Evolutionary conservation across 371 early-diverging fungal species (phyloP).

Genomic region (Mortierella sp.): DNA sequence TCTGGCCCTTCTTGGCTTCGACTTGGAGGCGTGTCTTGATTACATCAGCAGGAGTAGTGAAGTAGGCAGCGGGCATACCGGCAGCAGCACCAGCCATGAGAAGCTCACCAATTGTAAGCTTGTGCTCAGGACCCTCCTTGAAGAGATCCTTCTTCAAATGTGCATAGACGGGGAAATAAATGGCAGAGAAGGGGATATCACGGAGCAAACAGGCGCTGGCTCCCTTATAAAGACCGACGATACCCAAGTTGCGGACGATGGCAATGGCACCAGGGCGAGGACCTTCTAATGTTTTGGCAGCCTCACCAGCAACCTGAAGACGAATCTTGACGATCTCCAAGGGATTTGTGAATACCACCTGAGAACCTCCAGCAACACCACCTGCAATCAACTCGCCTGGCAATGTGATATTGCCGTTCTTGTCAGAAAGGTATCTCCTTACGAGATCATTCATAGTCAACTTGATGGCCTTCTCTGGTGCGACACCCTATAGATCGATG

Average conservation of each 20-base stretch:
- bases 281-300: conserved; percentile 69
- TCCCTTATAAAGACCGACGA: conserved; percentile 96
- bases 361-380: conserved; percentile 92
- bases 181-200: conserved; percentile 97
- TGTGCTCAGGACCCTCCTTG: conserved; percentile 85
- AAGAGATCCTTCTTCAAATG: conserved; percentile 88
- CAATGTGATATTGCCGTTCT: conserved; percentile 75
- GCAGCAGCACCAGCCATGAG: conserved; percentile 94
- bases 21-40: conserved; percentile 99
- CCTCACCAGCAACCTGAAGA: conserved; percentile 92
- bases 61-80: conserved; percentile 99
- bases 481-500: conserved; percentile 41
- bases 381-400: conserved; percentile 89
- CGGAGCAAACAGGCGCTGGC: conserved; percentile 94
- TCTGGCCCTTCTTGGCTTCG: conserved; percentile 93
- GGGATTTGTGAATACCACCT: conserved; percentile 92
- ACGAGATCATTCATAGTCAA: conserved; percentile 96
- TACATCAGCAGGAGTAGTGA: conserved; percentile 98
- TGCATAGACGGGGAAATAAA: conserved; percentile 97
- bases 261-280: conserved; percentile 84
- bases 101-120: conserved; percentile 82
- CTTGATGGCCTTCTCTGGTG: conserved; percentile 99
- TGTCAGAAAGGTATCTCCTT: conserved; percentile 75
- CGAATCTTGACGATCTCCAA: conserved; percentile 99
- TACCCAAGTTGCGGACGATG: conserved; percentile 92